Evolutionary conservation across 192 early-diverging fungal species (phyloP), one percentile per base, ranked within the genome.

Genomic region (Backusella morwellensis): DNA sequence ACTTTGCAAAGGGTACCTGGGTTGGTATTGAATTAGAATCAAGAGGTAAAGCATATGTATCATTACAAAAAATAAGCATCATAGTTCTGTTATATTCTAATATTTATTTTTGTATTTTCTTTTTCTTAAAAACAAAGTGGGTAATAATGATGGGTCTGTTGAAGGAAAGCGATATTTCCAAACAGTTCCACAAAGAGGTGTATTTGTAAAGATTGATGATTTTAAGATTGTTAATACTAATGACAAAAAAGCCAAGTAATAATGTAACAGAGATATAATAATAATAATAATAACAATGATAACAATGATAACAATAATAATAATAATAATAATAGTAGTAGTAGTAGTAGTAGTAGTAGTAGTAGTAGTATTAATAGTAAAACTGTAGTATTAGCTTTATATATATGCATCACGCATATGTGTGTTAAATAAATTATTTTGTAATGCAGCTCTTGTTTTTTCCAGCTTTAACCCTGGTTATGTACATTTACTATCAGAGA

Each of bases 21-120:
- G 80, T 71, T 35, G 80, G 80, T 15, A 66, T 82, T 73, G 80
- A 82, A 72, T 42, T 82, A 15, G 80, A 82, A 34, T 78, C 77
- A 26, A 41, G 80, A 68, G 36, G 79, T 80, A 80, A 80, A 72
- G 47, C 47, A 50, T n/a, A 50, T 50, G 19, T 50, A 50, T 50
- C 34, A 14, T 54, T 74, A 50, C 47, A 59, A 26, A 59, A 59
- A 26, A 44, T 15, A 44, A 15, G 12, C 12, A 4, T 44, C 14
- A 38, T 38, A 9, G 36, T 8, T 54, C 52, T 74, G 4, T 11
- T 74, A 38, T 26, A 15, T 66, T 63, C 19, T 38, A 74, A 59
- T 21, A 56, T 56, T 32, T 32, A 32, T 32, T 32, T 32, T 32
- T 32, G 32, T 32, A 2, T n/a, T 52, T 17, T 52, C 6, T 52